Percentiles rank a stretch among this genome's conserved stretches.
Evolutionary conservation across 805 yeast genomes (phyloP).

Genomic region (Zygotorulaspora sp.): DNA sequence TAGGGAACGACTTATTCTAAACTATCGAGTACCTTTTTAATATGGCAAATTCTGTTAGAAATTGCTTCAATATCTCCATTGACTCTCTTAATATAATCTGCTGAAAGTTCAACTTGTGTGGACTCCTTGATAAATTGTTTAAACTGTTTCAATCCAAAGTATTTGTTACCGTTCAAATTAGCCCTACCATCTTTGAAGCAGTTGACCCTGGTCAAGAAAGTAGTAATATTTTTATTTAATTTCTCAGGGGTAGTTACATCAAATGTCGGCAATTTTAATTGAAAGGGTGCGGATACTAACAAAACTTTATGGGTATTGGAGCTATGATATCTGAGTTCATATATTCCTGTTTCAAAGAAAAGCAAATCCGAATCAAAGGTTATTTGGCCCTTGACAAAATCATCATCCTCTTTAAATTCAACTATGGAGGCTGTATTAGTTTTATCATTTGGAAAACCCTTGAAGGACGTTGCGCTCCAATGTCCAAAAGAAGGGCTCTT

Average conservation of each 20-base stretch:
- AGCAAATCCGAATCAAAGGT: slow-evolving; percentile 46
- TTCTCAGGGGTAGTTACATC: slow-evolving; percentile 21
- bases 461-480: slow-evolving; percentile 50
- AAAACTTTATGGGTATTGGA: slow-evolving; percentile 67
- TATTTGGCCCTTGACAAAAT: slow-evolving; percentile 41
- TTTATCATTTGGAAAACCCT: slow-evolving; percentile 31
- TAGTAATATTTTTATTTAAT: slow-evolving; percentile 20
- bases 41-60: slow-evolving; percentile 26
- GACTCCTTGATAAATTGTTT: slow-evolving; percentile 33
- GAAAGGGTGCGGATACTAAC: slow-evolving; percentile 60
- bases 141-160: slow-evolving; percentile 24
- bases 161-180: slow-evolving; percentile 21
- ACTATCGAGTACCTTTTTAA: slow-evolving; percentile 28
- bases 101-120: slow-evolving; percentile 36
- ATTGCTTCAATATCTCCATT: slow-evolving; percentile 31
- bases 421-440: slow-evolving; percentile 15
- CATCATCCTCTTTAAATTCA: slow-evolving; percentile 12
- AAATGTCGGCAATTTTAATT: slow-evolving; percentile 44
- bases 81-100: slow-evolving; percentile 31
- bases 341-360: slow-evolving; percentile 64
- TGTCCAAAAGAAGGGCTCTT: slow-evolving; percentile 58
- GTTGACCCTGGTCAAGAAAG: slow-evolving; percentile 21
- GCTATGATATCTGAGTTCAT: slow-evolving; percentile 69
- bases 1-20: slow-evolving; percentile 19
- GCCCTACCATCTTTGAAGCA: slow-evolving; percentile 25